Evolutionary conservation across 2,329 filamentous ascomycete species (phyloP).

Genomic region (Diaporthe citriasiana): DNA sequence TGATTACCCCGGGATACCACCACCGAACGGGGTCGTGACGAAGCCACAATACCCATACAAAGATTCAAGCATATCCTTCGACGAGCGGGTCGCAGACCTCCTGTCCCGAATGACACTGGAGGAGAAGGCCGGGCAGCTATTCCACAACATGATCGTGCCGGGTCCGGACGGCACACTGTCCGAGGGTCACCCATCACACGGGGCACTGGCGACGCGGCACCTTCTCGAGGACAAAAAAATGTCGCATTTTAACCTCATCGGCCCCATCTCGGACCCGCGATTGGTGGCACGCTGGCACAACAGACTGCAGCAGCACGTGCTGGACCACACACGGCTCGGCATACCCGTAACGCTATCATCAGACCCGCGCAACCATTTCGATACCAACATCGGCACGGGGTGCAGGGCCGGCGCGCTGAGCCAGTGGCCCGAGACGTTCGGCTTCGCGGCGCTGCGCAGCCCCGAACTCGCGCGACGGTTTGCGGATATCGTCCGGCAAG

Average conservation of each 20-base stretch:
- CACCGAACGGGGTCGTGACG: background rate
- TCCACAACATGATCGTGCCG: slow-evolving; percentile 35
- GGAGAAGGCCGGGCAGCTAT: slow-evolving; percentile 39
- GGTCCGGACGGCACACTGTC: slow-evolving; percentile 32
- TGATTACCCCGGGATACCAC: background rate
- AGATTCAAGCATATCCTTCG: slow-evolving; percentile 3
- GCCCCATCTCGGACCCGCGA: slow-evolving; percentile 49
- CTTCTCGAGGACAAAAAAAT: slow-evolving; percentile 38
- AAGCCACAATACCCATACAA: slow-evolving; percentile 23
- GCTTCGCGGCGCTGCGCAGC: slow-evolving; percentile 63
- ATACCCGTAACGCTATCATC: slow-evolving; percentile 64
- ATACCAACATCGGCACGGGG: slow-evolving; percentile 58
- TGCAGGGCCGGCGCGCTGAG: slow-evolving; percentile 60
- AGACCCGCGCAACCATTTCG: slow-evolving; percentile 62
- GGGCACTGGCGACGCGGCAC: background rate
- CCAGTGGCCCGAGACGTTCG: slow-evolving; percentile 66
- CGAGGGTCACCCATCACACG: background rate
- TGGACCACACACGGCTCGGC: slow-evolving; percentile 59
- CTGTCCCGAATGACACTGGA: slow-evolving; percentile 40
- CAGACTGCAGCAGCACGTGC: slow-evolving; percentile 56
- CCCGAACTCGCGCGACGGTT: slow-evolving; percentile 60
- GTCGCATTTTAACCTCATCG: slow-evolving; percentile 44
- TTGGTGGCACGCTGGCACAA: slow-evolving; percentile 57
- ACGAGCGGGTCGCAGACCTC: slow-evolving; percentile 38
- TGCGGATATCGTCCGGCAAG: slow-evolving; percentile 63